phyloP scores from a whole-genome alignment of 371 early-diverging fungal species.

The Coemansia sp. region DNA sequence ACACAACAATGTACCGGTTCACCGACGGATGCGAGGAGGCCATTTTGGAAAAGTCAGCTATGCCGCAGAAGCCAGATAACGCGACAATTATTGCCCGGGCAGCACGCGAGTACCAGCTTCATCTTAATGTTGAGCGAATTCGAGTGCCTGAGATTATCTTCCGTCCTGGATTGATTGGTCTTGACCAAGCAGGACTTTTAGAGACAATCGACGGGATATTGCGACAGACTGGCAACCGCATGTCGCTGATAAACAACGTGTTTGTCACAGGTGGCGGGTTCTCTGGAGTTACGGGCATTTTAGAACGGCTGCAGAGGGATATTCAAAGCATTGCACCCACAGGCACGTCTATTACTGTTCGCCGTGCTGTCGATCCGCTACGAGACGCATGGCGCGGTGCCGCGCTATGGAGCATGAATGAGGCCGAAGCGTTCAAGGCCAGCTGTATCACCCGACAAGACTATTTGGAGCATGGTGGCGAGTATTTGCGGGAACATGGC shows the following conservation, averaged over 20 bases:
- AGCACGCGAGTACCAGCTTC: slow-evolving; percentile 69
- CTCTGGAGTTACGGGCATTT: slow-evolving; percentile 62
- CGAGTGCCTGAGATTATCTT: slow-evolving; percentile 86
- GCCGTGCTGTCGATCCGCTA: slow-evolving; percentile 66
- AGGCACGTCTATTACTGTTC: slow-evolving; percentile 59
- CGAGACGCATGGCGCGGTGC: slow-evolving; percentile 89
- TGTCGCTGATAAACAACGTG: slow-evolving; percentile 59
- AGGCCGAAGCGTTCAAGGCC: slow-evolving; percentile 45
- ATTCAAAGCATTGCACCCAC: slow-evolving; percentile 66
- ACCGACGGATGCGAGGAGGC: slow-evolving; percentile 45
- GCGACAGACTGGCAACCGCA: slow-evolving; percentile 56
- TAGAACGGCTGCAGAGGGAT: slow-evolving; percentile 60
- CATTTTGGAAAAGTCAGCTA: slow-evolving; percentile 63
- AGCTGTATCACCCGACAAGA: slow-evolving; percentile 62
- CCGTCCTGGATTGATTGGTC: slow-evolving; percentile 80
- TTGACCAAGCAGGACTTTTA: slow-evolving; percentile 83
- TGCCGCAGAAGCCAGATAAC: slow-evolving; percentile 49
- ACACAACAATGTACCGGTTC: slow-evolving; percentile 48
- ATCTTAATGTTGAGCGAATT: slow-evolving; percentile 83
- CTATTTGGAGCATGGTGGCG: slow-evolving; percentile 80
- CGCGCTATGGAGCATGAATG: slow-evolving; percentile 58
- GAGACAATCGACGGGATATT: slow-evolving; percentile 74
- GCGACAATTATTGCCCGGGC: slow-evolving; percentile 31
- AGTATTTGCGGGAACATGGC: slow-evolving; percentile 80
- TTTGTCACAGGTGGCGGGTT: slow-evolving; percentile 79